These are phyloP conservation scores for Pestalotiopsis sp. DNA, from an alignment of 2,329 filamentous ascomycete genomes.

Conservation along the genomic window DNA sequence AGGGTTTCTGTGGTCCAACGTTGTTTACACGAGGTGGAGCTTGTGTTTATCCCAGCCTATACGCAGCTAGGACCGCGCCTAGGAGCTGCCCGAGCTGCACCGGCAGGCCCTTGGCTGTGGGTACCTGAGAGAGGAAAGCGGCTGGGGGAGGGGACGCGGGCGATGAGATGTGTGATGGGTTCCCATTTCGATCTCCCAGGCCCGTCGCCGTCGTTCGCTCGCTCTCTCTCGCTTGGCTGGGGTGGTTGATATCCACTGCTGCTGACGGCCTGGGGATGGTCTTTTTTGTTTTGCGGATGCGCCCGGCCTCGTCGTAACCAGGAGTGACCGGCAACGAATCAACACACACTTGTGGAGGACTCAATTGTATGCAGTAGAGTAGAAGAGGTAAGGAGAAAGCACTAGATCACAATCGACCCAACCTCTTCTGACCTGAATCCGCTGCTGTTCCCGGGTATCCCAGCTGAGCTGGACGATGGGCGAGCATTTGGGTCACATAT, in stretches of 20 bases:
- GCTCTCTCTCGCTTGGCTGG: not conserved
- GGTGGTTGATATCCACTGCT: not conserved
- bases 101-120: not conserved
- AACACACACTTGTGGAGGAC: not conserved
- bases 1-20: constrained; percentile 16
- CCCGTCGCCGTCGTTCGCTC: not conserved
- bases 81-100: not conserved
- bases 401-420: not conserved
- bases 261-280: not conserved
- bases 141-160: not conserved
- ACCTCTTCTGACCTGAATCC: not conserved
- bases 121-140: not conserved
- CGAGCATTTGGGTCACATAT: not conserved
- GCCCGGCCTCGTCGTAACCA: not conserved
- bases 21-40: constrained; percentile 18
- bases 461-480: not conserved
- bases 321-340: not conserved
- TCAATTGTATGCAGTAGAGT: not conserved
- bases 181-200: not conserved
- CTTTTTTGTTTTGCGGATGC: not conserved
- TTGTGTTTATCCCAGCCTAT: constrained; percentile 17
- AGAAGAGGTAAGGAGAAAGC: not conserved
- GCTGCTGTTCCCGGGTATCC: not conserved
- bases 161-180: not conserved
- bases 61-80: not conserved